Evolutionary conservation across 2,329 filamentous ascomycete species (phyloP).

Genomic region (Taxawa tesnikishii): DNA sequence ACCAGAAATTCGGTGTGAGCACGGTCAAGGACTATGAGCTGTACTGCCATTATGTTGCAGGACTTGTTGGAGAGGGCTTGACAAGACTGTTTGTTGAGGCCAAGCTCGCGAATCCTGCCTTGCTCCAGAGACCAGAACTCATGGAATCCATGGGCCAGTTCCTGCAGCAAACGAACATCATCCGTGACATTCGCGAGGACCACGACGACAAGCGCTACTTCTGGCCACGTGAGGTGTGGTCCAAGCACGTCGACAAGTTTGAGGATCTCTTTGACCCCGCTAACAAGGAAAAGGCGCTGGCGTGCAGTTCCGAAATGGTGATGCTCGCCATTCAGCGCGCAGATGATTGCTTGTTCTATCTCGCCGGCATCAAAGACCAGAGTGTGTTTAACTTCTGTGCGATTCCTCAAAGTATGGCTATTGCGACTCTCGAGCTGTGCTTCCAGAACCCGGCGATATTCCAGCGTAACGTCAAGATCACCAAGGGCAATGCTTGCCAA

Average conservation of each 20-base stretch:
- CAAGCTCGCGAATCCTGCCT: conserved; percentile 71
- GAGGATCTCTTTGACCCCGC: conserved; percentile 80
- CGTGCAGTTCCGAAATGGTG: conserved; percentile 89
- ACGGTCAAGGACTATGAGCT: conserved; percentile 83
- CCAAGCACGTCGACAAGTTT: conserved; percentile 81
- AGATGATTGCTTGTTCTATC: conserved; percentile 95
- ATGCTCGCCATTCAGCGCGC: conserved; percentile 75
- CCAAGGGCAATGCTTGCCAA: conserved; percentile 82
- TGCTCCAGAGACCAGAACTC: conserved; percentile 66
- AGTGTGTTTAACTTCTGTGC: conserved; percentile 98
- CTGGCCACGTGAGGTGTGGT: conserved; percentile 96
- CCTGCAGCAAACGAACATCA: conserved; percentile 97
- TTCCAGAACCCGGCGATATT: conserved; percentile 88
- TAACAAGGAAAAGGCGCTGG: conserved; percentile 63
- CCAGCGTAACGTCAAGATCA: conserved; percentile 85
- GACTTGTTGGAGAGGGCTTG: conserved; percentile 87
- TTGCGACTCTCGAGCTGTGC: conserved; percentile 81
- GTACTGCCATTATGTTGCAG: conserved; percentile 98
- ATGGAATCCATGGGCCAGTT: conserved; percentile 96
- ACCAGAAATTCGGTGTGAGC: conserved; percentile 63
- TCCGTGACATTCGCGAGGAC: conserved; percentile 88
- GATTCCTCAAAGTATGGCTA: conserved; percentile 94
- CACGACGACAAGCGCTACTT: conserved; percentile 77
- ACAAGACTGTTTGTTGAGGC: conserved; percentile 84
- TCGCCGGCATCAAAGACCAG: conserved; percentile 88